Conservation (phyloP, 2,329 filamentous ascomycete species). For the Monilinia polystroma region DNA sequence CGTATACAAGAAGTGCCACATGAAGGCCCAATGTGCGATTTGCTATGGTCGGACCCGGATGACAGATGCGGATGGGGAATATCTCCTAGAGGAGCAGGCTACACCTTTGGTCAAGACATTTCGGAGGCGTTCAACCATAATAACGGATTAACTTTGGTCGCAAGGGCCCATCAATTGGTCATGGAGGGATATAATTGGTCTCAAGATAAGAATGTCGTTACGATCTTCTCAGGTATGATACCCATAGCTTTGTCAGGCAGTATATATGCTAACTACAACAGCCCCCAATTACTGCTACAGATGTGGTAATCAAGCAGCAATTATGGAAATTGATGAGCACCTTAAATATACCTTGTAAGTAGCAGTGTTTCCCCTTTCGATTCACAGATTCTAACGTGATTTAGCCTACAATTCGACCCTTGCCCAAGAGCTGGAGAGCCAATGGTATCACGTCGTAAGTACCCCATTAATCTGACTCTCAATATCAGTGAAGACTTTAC, state of each 20-base stretch:
- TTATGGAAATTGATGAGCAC: slow-evolving; percentile 99
- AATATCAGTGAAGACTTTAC: background rate
- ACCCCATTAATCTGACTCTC: background rate
- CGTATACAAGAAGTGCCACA: slow-evolving; percentile 98
- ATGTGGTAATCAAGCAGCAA: slow-evolving; percentile 98
- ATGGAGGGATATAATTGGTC: slow-evolving; percentile 99
- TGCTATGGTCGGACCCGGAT: slow-evolving; percentile 97
- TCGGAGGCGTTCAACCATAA: slow-evolving; percentile 99
- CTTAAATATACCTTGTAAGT: slow-evolving; percentile 99
- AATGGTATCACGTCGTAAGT: slow-evolving; percentile 90
- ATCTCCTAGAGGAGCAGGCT: slow-evolving; percentile 88
- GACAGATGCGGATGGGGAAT: slow-evolving; percentile 96
- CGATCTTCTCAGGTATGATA: slow-evolving; percentile 85
- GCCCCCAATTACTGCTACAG: slow-evolving; percentile 97
- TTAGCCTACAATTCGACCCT: slow-evolving; percentile 96
- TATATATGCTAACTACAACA: slow-evolving; percentile 42
- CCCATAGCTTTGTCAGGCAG: background rate
- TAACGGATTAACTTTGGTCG: slow-evolving; percentile 93
- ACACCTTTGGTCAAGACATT: slow-evolving; percentile 95
- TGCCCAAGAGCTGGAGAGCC: slow-evolving; percentile 96
- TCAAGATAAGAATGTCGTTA: slow-evolving; percentile 96
- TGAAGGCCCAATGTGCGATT: slow-evolving; percentile 96
- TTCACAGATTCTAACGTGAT: slow-evolving; percentile 35
- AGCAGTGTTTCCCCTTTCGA: background rate
- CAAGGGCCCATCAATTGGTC: slow-evolving; percentile 93